Percentiles rank a stretch among this genome's conserved stretches.
phyloP scores from a whole-genome alignment of 192 early-diverging fungal species.

The Cetraspora pellucida region DNA sequence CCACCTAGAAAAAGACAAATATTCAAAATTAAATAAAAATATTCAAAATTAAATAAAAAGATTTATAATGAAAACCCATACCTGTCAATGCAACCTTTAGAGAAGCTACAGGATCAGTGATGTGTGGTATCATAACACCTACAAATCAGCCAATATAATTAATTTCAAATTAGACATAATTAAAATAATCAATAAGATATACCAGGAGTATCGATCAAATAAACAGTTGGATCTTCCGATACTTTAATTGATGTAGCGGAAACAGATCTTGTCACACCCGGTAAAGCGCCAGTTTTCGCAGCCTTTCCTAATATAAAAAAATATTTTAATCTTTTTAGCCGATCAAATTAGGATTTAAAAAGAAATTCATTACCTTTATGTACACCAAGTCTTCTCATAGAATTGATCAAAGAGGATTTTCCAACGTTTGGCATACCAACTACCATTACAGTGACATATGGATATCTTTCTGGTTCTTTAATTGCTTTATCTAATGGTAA shows the following conservation, averaged over 20 bases:
- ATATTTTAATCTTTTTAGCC: not conserved
- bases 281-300: conserved; percentile 78
- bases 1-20: conserved; percentile 46
- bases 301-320: conserved; percentile 62
- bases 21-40: not conserved
- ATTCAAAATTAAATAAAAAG: not conserved
- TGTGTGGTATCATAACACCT: conserved; percentile 86
- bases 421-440: conserved; percentile 98
- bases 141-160: not conserved
- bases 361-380: conserved; percentile 50
- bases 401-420: conserved; percentile 91
- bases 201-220: conserved; percentile 89
- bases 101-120: conserved; percentile 76
- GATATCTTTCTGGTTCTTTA: conserved; percentile 20
- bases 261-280: conserved; percentile 87
- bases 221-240: conserved; percentile 84
- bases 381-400: conserved; percentile 76
- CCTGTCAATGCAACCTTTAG: conserved; percentile 91
- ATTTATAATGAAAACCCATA: conserved; percentile 16
- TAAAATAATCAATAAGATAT: not conserved
- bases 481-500: conserved; percentile 41
- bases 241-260: conserved; percentile 69
- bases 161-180: not conserved
- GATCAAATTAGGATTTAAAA: not conserved
- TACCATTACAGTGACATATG: conserved; percentile 68